Conservation (phyloP, 352 stramenopile genomes). For the Paralagenidium karlingii region DNA sequence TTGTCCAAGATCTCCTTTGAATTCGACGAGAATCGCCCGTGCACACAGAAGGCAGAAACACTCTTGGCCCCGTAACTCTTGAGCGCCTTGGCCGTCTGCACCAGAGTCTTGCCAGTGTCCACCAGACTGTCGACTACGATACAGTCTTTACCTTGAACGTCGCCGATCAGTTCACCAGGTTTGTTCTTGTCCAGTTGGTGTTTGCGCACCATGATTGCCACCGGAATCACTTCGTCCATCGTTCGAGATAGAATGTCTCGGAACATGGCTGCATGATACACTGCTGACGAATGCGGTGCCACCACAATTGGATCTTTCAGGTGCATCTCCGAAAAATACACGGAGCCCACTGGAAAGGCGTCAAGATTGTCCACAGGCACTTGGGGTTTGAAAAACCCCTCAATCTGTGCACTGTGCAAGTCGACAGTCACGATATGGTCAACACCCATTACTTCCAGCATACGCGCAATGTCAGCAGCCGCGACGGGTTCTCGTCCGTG, state of each 20-base stretch:
- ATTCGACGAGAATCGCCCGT: constrained; percentile 68
- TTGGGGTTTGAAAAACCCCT: constrained; percentile 81
- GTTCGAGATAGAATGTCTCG: constrained; percentile 69
- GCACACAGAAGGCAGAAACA: constrained; percentile 71
- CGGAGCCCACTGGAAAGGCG: constrained; percentile 70
- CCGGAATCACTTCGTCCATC: constrained; percentile 59
- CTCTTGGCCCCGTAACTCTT: constrained; percentile 66
- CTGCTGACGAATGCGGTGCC: constrained; percentile 66
- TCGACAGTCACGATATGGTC: constrained; percentile 82
- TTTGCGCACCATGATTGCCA: constrained; percentile 78
- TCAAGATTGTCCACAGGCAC: constrained; percentile 80
- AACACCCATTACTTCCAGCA: constrained; percentile 85
- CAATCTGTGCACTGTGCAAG: constrained; percentile 80
- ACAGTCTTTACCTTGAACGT: constrained; percentile 71
- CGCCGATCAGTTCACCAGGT: constrained; percentile 62
- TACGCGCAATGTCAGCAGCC: constrained; percentile 69
- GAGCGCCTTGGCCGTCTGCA: constrained; percentile 72
- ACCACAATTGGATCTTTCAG: constrained; percentile 61
- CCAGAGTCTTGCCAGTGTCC: constrained; percentile 71
- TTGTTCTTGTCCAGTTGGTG: constrained; percentile 58
- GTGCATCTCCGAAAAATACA: constrained; percentile 78
- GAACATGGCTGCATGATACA: constrained; percentile 67
- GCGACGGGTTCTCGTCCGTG: constrained; percentile 72
- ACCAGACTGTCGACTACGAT: constrained; percentile 82
- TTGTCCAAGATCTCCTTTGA: constrained; percentile 39